Evolutionary conservation across 495 filamentous ascomycete genomes (phyloP).

Genomic region (Acidomyces sp.): DNA sequence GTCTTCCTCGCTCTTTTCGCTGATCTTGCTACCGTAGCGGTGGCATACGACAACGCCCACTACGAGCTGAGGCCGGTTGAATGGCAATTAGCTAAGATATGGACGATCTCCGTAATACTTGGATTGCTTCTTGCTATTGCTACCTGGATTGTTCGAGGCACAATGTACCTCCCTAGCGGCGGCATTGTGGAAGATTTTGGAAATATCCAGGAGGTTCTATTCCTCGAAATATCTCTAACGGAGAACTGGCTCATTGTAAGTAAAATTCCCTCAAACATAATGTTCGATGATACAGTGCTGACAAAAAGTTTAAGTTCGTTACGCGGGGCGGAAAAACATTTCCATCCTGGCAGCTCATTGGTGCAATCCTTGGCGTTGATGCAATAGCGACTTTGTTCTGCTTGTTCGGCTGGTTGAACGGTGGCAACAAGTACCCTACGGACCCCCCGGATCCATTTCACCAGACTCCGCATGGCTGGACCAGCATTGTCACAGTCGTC

Average conservation of each 20-base stretch:
- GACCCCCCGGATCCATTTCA: conserved; percentile 33
- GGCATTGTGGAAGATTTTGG: conserved; percentile 64
- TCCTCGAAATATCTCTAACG: conserved; percentile 60
- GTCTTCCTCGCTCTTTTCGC: conserved; percentile 69
- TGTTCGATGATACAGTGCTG: too few species aligned
- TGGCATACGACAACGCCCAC: conserved; percentile 67
- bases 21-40: conserved; percentile 62
- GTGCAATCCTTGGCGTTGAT: conserved; percentile 59
- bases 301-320: too few species aligned
- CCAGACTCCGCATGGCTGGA: conserved; percentile 42
- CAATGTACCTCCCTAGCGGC: conserved; percentile 52
- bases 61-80: conserved; percentile 58
- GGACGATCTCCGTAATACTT: conserved; percentile 58
- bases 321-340: conserved; percentile 59
- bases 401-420: conserved; percentile 56
- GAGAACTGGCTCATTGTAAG: conserved; percentile 74
- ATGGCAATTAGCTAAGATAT: conserved; percentile 69
- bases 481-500: conserved; percentile 64
- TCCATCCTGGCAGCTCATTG: conserved; percentile 61
- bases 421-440: conserved; percentile 26
- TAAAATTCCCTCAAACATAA: too few species aligned
- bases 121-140: conserved; percentile 51
- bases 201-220: conserved; percentile 57
- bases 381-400: conserved; percentile 57
- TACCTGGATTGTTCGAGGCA: conserved; percentile 58